A percentile compares a stretch with the other conserved stretches of the same genome.
Conservation (phyloP, 2,329 filamentous ascomycete genomes). For the Curvularia verruculosa region DNA sequence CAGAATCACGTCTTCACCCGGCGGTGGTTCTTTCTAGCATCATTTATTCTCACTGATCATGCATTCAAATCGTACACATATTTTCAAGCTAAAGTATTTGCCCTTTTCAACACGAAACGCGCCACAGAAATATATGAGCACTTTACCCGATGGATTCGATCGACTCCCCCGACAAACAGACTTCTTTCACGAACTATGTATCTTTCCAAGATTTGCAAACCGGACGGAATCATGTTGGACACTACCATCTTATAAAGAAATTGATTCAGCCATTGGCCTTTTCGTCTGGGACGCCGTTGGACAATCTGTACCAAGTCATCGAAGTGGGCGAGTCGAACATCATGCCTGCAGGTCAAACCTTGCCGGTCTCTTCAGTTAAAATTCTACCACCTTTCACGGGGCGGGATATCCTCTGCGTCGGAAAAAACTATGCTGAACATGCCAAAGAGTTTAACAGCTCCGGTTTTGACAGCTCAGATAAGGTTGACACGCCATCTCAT, state of each 20-base stretch:
- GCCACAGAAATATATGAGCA: too few species aligned
- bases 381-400: constrained; percentile 56
- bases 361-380: constrained; percentile 28
- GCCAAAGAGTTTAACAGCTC: constrained; percentile 63
- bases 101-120: too few species aligned
- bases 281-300: constrained; percentile 55
- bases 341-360: constrained; percentile 39
- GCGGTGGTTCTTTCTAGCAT: too few species aligned
- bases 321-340: constrained; percentile 53
- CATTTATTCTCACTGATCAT: too few species aligned
- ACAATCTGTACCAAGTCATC: constrained; percentile 60
- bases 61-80: too few species aligned
- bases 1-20: too few species aligned
- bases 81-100: too few species aligned
- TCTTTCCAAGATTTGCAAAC: background rate
- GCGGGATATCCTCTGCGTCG: constrained; percentile 61
- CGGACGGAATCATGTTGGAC: background rate
- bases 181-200: background rate
- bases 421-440: constrained; percentile 65
- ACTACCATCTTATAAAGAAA: background rate
- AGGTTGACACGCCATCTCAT: constrained; percentile 58
- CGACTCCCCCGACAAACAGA: too few species aligned
- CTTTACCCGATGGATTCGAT: too few species aligned
- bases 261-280: constrained; percentile 50
- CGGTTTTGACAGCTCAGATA: constrained; percentile 63